These are phyloP conservation scores for Grosmannia huntii DNA, from an alignment of 2,329 filamentous ascomycete genomes.

Conservation along the genomic window DNA sequence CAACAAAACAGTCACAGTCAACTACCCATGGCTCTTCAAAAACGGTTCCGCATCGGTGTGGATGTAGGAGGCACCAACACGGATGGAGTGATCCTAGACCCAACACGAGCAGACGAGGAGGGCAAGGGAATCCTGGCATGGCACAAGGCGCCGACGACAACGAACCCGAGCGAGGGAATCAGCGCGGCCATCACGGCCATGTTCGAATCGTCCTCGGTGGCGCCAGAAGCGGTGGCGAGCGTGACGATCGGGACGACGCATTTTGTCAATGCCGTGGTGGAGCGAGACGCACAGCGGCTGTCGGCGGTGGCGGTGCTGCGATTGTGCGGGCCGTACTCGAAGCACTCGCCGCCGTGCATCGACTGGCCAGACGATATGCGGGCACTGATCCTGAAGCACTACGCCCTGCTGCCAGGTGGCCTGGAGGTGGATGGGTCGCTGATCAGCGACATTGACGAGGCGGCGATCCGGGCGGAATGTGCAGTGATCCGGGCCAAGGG, in stretches of 20 bases:
- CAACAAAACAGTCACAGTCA: too few relatives aligned
- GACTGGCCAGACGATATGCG: slow-evolving; percentile 41
- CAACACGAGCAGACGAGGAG: slow-evolving; percentile 19
- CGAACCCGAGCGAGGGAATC: slow-evolving; percentile 9
- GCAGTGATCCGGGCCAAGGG: slow-evolving; percentile 25
- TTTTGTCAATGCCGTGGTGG: slow-evolving; percentile 14
- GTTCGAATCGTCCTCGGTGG: background rate
- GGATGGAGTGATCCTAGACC: slow-evolving; percentile 38
- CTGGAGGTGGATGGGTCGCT: slow-evolving; percentile 36
- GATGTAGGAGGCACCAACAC: slow-evolving; percentile 30
- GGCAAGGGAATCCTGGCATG: slow-evolving; percentile 9
- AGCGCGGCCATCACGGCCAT: slow-evolving; percentile 8
- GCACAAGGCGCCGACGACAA: slow-evolving; percentile 8
- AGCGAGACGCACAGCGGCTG: slow-evolving; percentile 13
- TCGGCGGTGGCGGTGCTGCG: slow-evolving; percentile 20
- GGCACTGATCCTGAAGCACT: slow-evolving; percentile 30
- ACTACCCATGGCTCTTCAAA: background rate
- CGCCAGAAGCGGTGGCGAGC: slow-evolving; percentile 5
- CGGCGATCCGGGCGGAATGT: slow-evolving; percentile 27
- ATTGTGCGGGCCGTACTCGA: slow-evolving; percentile 34
- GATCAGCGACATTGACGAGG: slow-evolving; percentile 31
- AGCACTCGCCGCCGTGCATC: slow-evolving; percentile 34
- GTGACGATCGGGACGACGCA: slow-evolving; percentile 14
- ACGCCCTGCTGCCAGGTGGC: slow-evolving; percentile 33
- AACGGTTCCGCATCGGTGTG: background rate